These are phyloP conservation scores for Aureobasidium sp. DNA, from an alignment of 2,329 filamentous ascomycete species.

Conservation along the genomic window DNA sequence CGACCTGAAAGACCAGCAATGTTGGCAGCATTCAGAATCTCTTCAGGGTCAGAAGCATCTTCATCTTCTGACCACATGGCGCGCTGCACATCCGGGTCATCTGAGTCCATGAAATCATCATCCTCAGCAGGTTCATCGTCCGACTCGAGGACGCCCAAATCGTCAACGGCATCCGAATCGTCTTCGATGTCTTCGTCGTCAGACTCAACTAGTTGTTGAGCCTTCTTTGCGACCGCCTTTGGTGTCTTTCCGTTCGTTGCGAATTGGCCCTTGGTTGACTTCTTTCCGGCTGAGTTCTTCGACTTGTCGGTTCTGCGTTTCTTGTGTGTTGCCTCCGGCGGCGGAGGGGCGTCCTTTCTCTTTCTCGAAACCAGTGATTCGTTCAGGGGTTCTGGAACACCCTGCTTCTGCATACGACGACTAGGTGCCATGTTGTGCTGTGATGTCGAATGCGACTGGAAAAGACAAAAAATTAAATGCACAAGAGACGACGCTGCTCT, in stretches of 20 bases:
- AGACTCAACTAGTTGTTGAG: slow-evolving; percentile 14
- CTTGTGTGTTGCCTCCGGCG: slow-evolving; percentile 49
- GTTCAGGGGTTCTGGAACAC: slow-evolving; percentile 72
- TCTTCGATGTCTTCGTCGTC: slow-evolving; percentile 20
- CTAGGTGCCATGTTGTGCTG: slow-evolving; percentile 67
- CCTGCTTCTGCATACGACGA: slow-evolving; percentile 94
- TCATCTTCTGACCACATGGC: slow-evolving; percentile 95
- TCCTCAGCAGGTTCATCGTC: slow-evolving; percentile 33
- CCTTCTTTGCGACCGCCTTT: slow-evolving; percentile 27
- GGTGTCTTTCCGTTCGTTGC: slow-evolving; percentile 24
- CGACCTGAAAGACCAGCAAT: slow-evolving; percentile 86
- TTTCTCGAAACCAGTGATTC: slow-evolving; percentile 71
- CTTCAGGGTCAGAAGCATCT: slow-evolving; percentile 78
- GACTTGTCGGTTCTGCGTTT: slow-evolving; percentile 53
- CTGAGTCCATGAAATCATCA: slow-evolving; percentile 55
- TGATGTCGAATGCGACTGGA: not conserved
- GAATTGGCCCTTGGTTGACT: slow-evolving; percentile 24
- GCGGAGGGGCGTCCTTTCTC: slow-evolving; percentile 60
- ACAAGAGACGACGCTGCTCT: not conserved
- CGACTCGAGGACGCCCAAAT: slow-evolving; percentile 32
- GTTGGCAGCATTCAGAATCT: slow-evolving; percentile 89
- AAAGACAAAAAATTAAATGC: not conserved
- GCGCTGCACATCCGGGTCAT: slow-evolving; percentile 48
- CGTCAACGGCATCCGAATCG: slow-evolving; percentile 32
- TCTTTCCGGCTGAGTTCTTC: slow-evolving; percentile 31